phyloP scores from a whole-genome alignment of 352 stramenopile genomes.

The Aphanomyces invadans region DNA sequence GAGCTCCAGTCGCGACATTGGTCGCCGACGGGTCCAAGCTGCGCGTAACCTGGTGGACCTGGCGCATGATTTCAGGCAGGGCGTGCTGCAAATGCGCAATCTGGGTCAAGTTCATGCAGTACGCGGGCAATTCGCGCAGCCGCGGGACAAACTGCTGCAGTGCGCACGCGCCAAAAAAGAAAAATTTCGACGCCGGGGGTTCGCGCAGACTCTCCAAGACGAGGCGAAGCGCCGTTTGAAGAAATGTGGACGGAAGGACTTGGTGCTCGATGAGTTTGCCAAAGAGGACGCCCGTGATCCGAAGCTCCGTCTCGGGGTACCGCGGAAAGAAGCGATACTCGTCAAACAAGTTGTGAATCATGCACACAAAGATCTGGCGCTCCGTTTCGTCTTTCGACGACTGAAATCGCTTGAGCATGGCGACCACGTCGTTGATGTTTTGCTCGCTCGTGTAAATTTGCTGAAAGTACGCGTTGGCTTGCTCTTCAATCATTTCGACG shows the following conservation, averaged over 20 bases:
- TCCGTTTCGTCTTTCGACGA: constrained; percentile 91
- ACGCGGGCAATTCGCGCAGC: constrained; percentile 95
- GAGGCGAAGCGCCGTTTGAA: constrained; percentile 96
- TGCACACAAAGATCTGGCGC: constrained; percentile 99
- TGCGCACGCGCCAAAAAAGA: constrained; percentile 97
- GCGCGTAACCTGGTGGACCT: constrained; percentile 76
- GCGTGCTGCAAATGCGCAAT: constrained; percentile 95
- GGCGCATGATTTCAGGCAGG: constrained; percentile 87
- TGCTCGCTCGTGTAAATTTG: constrained; percentile 99
- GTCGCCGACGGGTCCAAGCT: constrained; percentile 29
- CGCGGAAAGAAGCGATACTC: constrained; percentile 99
- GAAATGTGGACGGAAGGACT: constrained; percentile 95
- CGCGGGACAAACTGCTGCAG: constrained; percentile 96
- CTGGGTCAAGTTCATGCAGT: constrained; percentile 97
- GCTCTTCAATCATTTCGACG: constrained; percentile 96
- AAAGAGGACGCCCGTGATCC: constrained; percentile 98
- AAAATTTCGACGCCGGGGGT: constrained; percentile 96
- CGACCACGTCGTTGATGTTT: constrained; percentile 96
- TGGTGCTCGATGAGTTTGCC: constrained; percentile 98
- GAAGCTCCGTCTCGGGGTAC: constrained; percentile 98
- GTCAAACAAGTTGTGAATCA: constrained; percentile 99
- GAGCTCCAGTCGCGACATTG: not conserved
- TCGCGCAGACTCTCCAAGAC: constrained; percentile 96
- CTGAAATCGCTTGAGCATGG: constrained; percentile 99
- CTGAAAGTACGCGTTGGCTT: constrained; percentile 98